Conservation (phyloP, 805 yeast genomes). For the Lipomyces sp. region DNA sequence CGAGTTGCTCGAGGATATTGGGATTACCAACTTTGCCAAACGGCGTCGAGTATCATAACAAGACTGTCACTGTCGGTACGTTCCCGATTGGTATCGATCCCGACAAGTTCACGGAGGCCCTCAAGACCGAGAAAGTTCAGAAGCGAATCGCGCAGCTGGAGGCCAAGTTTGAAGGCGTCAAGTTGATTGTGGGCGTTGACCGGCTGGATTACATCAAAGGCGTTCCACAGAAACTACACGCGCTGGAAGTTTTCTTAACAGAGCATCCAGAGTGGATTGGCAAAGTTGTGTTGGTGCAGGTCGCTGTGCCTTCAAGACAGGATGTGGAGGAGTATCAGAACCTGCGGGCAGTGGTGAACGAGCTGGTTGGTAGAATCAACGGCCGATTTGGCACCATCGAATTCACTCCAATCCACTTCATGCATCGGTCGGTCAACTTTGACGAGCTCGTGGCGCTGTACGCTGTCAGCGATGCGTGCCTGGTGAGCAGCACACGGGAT, state of each 20-base stretch:
- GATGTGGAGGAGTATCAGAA: constrained; percentile 98
- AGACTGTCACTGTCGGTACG: constrained; percentile 87
- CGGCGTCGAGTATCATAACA: constrained; percentile 77
- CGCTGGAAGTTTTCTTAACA: constrained; percentile 86
- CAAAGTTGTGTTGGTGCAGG: constrained; percentile 91
- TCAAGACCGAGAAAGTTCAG: constrained; percentile 65
- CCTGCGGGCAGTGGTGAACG: constrained; percentile 90
- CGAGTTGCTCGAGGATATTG: constrained; percentile 83
- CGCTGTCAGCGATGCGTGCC: constrained; percentile 83
- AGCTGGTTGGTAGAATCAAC: constrained; percentile 93
- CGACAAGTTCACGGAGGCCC: constrained; percentile 82
- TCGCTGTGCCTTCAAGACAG: constrained; percentile 96
- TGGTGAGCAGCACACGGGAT: constrained; percentile 93
- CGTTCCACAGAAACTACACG: constrained; percentile 95
- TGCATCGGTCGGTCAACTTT: constrained; percentile 90
- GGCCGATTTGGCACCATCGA: constrained; percentile 97
- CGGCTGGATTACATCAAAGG: constrained; percentile 96
- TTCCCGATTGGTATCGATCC: constrained; percentile 99
- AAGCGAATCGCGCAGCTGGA: constrained; percentile 67
- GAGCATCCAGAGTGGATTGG: constrained; percentile 99
- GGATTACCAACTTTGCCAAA: constrained; percentile 85
- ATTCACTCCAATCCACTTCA: constrained; percentile 95
- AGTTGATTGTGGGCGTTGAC: constrained; percentile 95
- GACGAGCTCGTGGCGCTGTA: constrained; percentile 90
- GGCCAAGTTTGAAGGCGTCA: constrained; percentile 71